Base-by-base conservation (phyloP, 257 asterid species). In the Plantago elongata region DNA sequence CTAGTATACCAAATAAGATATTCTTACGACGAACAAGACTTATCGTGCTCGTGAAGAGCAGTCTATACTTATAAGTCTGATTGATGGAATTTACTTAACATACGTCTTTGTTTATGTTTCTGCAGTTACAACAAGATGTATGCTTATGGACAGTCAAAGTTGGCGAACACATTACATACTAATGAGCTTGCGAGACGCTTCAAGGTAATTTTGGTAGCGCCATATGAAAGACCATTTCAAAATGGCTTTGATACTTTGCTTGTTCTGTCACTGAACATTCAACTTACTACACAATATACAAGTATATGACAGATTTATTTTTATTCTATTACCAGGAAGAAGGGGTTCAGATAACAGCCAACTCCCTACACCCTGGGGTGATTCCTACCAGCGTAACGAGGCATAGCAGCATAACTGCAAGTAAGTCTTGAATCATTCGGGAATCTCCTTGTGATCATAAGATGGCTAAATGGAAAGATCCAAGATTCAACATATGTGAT, bases 91-190 rank as follows among this genome's bases (percentile, higher is more conserved):
- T 17, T 11, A 3, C 40, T 7, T 56, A 11, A 37, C 17, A 40
- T 48, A 58, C 34, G 13, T 54, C n/a, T 13, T 47, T 54, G 12
- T 27, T 9, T 57, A 13, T 63, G 54, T 55, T 50, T 34, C 17
- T 72, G 57, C 84, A 87, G 93, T 67, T 84, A 87, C 74, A 59
- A 15, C 34, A 65, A 60, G 56, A 4, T 80, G 4, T 15, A 4
- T 12, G 96, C 95, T 47, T 88, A 88, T 73, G 92, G 96, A 42
- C 95, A 85, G 73, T 88, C 96, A 45, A 88, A 88, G 82, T 84
- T 88, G 22, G 92, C 95, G 51, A 88, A 88, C 69, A 64, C 79
- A 69, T 71, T 88, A 76, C 96, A 88, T 9, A 83, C 89, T 7
- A 81, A 75, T 70, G 95, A 88, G 67, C 95, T 88, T 13, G 62